Conservation (phyloP, 2,329 filamentous ascomycete genomes). For the Colletotrichum neosansevieriae region DNA sequence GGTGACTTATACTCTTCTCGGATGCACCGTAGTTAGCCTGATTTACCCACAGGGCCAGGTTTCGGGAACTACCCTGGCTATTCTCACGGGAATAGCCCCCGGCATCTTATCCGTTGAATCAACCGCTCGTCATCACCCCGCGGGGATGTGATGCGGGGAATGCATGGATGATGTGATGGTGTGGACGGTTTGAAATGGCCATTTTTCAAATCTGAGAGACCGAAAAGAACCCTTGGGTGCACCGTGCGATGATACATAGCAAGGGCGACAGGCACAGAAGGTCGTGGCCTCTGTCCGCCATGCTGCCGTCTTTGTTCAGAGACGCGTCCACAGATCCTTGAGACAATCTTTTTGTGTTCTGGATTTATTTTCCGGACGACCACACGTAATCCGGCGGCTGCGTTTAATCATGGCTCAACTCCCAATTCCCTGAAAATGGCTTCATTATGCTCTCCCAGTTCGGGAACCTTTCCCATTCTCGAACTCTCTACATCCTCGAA, state of each 20-base stretch:
- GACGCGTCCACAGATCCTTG: too few relatives aligned
- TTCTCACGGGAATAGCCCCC: slow-evolving; percentile 1
- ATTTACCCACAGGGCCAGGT: neutral
- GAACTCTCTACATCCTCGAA: slow-evolving; percentile 41
- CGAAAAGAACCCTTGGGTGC: neutral
- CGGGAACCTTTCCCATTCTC: slow-evolving; percentile 34
- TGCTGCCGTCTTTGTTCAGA: too few relatives aligned
- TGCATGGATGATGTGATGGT: neutral
- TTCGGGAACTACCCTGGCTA: neutral
- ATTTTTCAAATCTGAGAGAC: neutral
- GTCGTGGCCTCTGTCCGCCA: too few relatives aligned
- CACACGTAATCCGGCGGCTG: neutral
- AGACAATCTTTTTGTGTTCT: too few relatives aligned
- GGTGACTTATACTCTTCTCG: too few relatives aligned
- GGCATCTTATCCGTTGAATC: slow-evolving; percentile 5
- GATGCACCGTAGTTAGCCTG: too few relatives aligned
- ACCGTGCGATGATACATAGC: too few relatives aligned
- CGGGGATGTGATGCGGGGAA: slow-evolving; percentile 2
- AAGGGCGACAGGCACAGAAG: too few relatives aligned
- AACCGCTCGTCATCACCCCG: slow-evolving; percentile 1
- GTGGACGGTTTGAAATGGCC: neutral
- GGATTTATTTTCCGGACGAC: too few relatives aligned
- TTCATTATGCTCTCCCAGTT: slow-evolving; percentile 30
- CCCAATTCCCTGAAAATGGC: slow-evolving; percentile 32
- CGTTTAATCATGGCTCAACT: neutral